Percentiles rank a stretch among this genome's conserved stretches.
Evolutionary conservation across 768 basidiomycete genomes (phyloP).

Genomic region (Pleurotus sapidus): DNA sequence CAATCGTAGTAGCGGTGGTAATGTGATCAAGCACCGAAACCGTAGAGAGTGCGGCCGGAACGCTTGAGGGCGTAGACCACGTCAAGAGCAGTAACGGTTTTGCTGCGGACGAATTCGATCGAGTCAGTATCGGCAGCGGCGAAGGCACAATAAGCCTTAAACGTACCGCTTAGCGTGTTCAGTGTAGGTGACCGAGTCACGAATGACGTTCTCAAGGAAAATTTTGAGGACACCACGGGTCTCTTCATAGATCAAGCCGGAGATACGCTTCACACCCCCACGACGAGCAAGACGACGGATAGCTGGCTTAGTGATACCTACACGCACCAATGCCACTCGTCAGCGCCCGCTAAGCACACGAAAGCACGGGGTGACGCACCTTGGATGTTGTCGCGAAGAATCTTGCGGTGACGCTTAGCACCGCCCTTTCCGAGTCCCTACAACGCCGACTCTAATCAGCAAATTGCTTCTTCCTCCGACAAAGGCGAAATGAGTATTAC

Average conservation of each 20-base stretch:
- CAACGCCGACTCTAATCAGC: not conserved
- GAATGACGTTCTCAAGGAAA: slow-evolving; percentile 48
- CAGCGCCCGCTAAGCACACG: not conserved
- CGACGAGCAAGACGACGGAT: slow-evolving; percentile 57
- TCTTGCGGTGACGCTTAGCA: slow-evolving; percentile 74
- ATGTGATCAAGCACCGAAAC: slow-evolving; percentile 47
- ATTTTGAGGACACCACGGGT: slow-evolving; percentile 56
- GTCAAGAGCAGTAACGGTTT: slow-evolving; percentile 68
- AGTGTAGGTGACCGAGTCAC: slow-evolving; percentile 75
- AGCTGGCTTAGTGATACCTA: slow-evolving; percentile 41
- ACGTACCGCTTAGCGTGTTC: slow-evolving; percentile 65
- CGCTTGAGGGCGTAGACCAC: slow-evolving; percentile 53
- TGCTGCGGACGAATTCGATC: slow-evolving; percentile 20
- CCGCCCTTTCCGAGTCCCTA: slow-evolving; percentile 76
- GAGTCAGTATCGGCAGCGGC: not conserved
- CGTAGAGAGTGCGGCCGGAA: slow-evolving; percentile 57
- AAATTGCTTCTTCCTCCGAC: not conserved
- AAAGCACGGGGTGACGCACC: slow-evolving; percentile 21
- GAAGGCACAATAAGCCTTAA: not conserved
- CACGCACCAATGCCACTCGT: not conserved
- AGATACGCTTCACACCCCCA: slow-evolving; percentile 49
- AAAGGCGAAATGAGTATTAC: slow-evolving; percentile 8
- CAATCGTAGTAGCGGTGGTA: no score
- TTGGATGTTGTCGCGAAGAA: slow-evolving; percentile 65
- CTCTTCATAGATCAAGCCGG: slow-evolving; percentile 53